Evolutionary conservation across 495 filamentous ascomycete species (phyloP), one percentile per base, ranked within the genome.

Genomic region (Corynascus novoguineensis): DNA sequence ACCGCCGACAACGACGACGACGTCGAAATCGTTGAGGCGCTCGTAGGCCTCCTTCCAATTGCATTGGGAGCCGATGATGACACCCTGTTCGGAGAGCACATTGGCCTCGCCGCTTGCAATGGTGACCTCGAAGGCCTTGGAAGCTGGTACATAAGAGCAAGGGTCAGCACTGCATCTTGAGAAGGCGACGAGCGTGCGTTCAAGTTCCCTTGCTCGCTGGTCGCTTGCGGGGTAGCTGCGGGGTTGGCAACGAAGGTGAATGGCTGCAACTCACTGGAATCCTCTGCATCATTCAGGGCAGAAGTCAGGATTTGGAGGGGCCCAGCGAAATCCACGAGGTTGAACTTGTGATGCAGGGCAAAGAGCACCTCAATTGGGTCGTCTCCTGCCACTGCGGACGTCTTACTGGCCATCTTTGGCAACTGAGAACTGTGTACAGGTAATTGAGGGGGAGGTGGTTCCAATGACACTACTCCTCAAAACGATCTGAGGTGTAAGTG

Each of bases 1-100:
- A 63, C 86, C 86, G 60, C 87, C 86, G 4, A 87, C 78, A 50
- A 90, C 73, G 63, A 90, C 65, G 50, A 91, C 74, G 58, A 90
- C 78, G 66, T 91, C 86, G 61, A 86, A 88, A 32, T 88, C 83
- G 37, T 78, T 62, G 44, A 90, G 77, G 24, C 78, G 75, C 32
- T 84, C 75, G 64, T 84, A 66, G 40, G 86, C 85, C 59, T 87
- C 84, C 64, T 82, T 81, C 71, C 69, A 82, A 65, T 82, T 76
- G 64, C 85, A 81, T 67, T 92, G 86, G 65, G 86, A 84, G 70
- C 78, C 75, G 69, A 92, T 79, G 71, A 87, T 78, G 67, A 89
- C 87, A 64, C 89, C 87, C 65, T 88, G 82, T 55, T 85, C 82
- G 50, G 84, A 84, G 56, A 82, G 74, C 59, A 85, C 83, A 38